Conservation (phyloP, 805 yeast species). For the Wickerhamomyces silvicola region DNA sequence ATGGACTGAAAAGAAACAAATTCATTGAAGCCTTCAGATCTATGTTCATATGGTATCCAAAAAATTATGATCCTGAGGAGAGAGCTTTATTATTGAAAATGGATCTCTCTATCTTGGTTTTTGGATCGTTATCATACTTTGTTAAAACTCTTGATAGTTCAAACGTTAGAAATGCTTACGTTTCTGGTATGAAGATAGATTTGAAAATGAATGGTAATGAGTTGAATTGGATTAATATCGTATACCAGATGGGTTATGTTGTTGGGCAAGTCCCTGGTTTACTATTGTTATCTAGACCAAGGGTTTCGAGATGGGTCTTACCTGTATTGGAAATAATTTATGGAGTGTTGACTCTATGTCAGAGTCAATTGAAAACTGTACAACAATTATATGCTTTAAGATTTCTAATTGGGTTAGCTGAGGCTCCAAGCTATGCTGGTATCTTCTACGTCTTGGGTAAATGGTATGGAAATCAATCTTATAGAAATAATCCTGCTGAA, state of each 20-base stretch:
- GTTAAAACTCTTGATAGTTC: not conserved
- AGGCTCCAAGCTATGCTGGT: no score
- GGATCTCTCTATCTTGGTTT: not conserved
- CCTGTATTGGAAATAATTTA: not conserved
- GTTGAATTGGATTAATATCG: not conserved
- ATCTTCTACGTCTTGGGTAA: no score
- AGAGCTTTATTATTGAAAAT: not conserved
- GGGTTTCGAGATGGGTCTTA: not conserved
- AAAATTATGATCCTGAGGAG: not conserved
- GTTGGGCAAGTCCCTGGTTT: not conserved
- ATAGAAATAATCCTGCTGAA: no score
- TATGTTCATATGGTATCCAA: not conserved
- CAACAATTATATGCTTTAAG: constrained; percentile 48
- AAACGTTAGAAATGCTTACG: not conserved
- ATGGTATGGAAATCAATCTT: no score
- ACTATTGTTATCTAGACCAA: not conserved
- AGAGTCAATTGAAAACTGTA: constrained; percentile 39
- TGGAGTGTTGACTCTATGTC: constrained; percentile 47
- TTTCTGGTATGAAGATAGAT: constrained; percentile 1
- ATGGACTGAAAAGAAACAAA: no score
- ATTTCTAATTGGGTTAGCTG: constrained; percentile 53
- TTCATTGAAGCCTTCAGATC: not conserved
- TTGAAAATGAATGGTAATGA: not conserved
- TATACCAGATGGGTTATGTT: constrained; percentile 18
- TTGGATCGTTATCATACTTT: not conserved